A percentile compares a stretch with the other conserved stretches of the same genome.
These are phyloP conservation scores for Pyrus hybrid DNA, from an alignment of 331 rosid genomes.

Conservation along the genomic window DNA sequence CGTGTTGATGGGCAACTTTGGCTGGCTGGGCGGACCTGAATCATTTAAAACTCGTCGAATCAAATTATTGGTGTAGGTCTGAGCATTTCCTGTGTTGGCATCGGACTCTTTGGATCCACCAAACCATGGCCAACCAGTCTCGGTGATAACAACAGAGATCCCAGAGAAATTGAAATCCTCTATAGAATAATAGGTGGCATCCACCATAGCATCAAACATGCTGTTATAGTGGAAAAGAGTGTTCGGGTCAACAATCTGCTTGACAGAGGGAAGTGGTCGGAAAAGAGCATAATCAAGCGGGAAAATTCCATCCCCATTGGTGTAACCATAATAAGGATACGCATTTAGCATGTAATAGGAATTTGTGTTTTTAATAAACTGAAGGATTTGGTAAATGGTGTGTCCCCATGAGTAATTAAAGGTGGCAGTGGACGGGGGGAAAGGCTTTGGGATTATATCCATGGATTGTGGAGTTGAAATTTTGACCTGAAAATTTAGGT, in stretches of 20 bases:
- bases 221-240: slow-evolving; percentile 71
- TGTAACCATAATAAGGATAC: slow-evolving; percentile 82
- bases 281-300: slow-evolving; percentile 86
- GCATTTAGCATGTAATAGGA: slow-evolving; percentile 90
- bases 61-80: slow-evolving; percentile 54
- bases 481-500: slow-evolving; percentile 65
- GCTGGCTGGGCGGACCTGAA: slow-evolving; percentile 92
- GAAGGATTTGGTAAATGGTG: slow-evolving; percentile 72
- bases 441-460: slow-evolving; percentile 71
- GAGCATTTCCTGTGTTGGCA: slow-evolving; percentile 66
- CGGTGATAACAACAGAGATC: slow-evolving; percentile 71
- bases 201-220: slow-evolving; percentile 98
- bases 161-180: slow-evolving; percentile 56
- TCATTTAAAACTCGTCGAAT: slow-evolving; percentile 56
- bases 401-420: slow-evolving; percentile 73
- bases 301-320: slow-evolving; percentile 65
- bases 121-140: slow-evolving; percentile 82
- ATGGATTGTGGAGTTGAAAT: slow-evolving; percentile 81
- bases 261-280: slow-evolving; percentile 63
- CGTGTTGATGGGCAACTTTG: slow-evolving; percentile 58
- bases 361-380: slow-evolving; percentile 76
- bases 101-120: slow-evolving; percentile 76
- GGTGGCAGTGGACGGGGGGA: slow-evolving; percentile 81
- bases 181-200: slow-evolving; percentile 75
- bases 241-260: slow-evolving; percentile 94